phyloP scores from a whole-genome alignment of 306 rosid species.

The Biancaea sappan region DNA sequence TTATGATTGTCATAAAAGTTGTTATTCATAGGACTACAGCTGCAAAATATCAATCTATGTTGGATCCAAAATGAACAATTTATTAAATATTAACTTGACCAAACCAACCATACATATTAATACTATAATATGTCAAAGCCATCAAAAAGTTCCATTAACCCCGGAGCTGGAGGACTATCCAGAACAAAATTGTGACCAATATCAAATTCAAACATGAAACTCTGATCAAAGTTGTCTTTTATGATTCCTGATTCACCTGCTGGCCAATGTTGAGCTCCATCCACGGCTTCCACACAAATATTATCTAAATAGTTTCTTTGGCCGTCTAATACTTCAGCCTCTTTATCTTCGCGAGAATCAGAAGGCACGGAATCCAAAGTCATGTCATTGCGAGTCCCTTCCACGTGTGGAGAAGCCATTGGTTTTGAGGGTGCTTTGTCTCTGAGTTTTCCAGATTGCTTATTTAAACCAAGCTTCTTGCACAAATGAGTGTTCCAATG shows the following conservation, averaged over 20 bases:
- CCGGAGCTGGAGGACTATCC: slow-evolving; percentile 9
- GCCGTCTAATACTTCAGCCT: not conserved
- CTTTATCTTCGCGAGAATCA: not conserved
- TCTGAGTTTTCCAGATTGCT: not conserved
- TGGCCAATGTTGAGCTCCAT: not conserved
- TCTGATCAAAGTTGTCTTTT: not conserved
- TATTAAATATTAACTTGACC: not conserved
- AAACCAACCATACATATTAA: not conserved
- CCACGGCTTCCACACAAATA: not conserved
- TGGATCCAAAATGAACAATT: not conserved
- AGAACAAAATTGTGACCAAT: not conserved
- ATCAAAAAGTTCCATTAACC: slow-evolving; percentile 2
- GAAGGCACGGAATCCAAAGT: not conserved
- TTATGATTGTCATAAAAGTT: too few relatives aligned
- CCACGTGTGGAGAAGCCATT: not conserved
- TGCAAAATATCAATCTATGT: too few relatives aligned
- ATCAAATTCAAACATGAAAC: not conserved
- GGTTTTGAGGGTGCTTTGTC: not conserved
- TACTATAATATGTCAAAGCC: not conserved
- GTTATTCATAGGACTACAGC: too few relatives aligned
- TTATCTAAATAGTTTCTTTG: not conserved
- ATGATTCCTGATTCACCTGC: too few relatives aligned
- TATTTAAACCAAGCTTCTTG: slow-evolving; percentile 5
- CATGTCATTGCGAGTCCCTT: not conserved
- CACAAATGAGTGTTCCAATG: slow-evolving; percentile 21